Evolutionary conservation across 371 early-diverging fungal genomes (phyloP), one percentile per base, ranked within the genome.

Genomic region (Mucor indicus): DNA sequence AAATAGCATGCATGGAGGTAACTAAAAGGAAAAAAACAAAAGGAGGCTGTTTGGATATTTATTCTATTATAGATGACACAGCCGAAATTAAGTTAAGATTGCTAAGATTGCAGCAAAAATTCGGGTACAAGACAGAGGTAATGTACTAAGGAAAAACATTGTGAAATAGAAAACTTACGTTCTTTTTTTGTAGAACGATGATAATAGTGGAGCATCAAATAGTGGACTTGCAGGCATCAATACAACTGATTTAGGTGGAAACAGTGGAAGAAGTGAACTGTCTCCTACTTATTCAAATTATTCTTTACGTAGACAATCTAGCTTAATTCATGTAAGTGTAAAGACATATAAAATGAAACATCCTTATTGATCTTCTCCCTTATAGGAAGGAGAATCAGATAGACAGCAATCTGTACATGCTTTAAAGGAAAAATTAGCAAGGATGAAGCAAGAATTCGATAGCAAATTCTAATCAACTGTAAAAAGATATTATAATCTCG

Each of bases 41-140:
- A n/a, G n/a, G n/a, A n/a, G n/a, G n/a, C n/a, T n/a, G n/a, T n/a
- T n/a, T n/a, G n/a, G n/a, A n/a, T n/a, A n/a, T n/a, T n/a, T n/a
- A n/a, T n/a, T n/a, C n/a, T n/a, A n/a, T n/a, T 15, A 4, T 15
- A 64, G 73, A 69, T 48, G 67, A 73, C 47, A 50, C 71, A 27
- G 57, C 67, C 9, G 71, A 64, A 38, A 68, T 64, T 30, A 78
- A 77, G 42, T 62, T 72, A 36, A 51, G 77, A 20, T 40, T 84
- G 13, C 50, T 71, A n/a, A 54, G 82, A 16, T 55, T 84, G 38
- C 83, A 81, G 44, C 84, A 83, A 47, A 76, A 79, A 61, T 84
- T 84, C 68, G 82, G 80, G 22, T 79, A 73, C 40, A 59, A 52
- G 41, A 50, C 53, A 41, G 71, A 58, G 30, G 62, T 56, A 48